These are phyloP conservation scores for Zymoseptoria passerinii DNA, from an alignment of 2,329 filamentous ascomycete species.

Conservation along the genomic window DNA sequence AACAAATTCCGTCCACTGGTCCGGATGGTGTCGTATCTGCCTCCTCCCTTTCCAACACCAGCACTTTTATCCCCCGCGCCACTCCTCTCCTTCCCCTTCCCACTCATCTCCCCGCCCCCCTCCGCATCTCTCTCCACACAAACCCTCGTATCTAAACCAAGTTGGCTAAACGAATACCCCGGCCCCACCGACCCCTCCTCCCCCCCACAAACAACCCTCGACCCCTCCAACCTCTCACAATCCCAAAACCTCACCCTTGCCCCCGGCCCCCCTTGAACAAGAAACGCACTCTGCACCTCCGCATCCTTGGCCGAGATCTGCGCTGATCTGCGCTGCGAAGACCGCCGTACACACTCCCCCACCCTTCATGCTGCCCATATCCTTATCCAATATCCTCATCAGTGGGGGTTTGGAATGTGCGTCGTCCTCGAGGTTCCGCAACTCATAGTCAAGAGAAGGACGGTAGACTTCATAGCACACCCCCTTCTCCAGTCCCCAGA, in stretches of 20 bases:
- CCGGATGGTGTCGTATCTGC: constrained; percentile 73
- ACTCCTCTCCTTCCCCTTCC: constrained; percentile 3
- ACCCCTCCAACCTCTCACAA: constrained; percentile 66
- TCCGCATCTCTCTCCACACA: constrained; percentile 29
- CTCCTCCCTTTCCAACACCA: constrained; percentile 35
- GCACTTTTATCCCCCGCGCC: neutral
- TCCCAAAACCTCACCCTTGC: constrained; percentile 95
- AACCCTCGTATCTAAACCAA: constrained; percentile 35
- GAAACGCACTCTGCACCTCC: constrained; percentile 68
- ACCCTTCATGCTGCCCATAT: neutral
- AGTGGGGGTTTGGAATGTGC: constrained; percentile 65
- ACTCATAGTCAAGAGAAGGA: constrained; percentile 60
- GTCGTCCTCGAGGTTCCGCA: constrained; percentile 86
- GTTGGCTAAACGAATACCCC: constrained; percentile 50
- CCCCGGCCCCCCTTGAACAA: constrained; percentile 81
- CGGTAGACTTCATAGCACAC: constrained; percentile 85
- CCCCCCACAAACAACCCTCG: constrained; percentile 71
- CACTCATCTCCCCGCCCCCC: constrained; percentile 1
- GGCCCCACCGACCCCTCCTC: constrained; percentile 51
- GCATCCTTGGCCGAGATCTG: constrained; percentile 61
- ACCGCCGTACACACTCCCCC: constrained; percentile 19
- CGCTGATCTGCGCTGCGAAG: constrained; percentile 58
- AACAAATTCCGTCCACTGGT: constrained; percentile 83
- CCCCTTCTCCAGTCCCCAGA: constrained; percentile 91
- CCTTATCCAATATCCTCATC: constrained; percentile 28